Conservation (phyloP, 2,329 filamentous ascomycete species). For the Aureobasidium sp. region DNA sequence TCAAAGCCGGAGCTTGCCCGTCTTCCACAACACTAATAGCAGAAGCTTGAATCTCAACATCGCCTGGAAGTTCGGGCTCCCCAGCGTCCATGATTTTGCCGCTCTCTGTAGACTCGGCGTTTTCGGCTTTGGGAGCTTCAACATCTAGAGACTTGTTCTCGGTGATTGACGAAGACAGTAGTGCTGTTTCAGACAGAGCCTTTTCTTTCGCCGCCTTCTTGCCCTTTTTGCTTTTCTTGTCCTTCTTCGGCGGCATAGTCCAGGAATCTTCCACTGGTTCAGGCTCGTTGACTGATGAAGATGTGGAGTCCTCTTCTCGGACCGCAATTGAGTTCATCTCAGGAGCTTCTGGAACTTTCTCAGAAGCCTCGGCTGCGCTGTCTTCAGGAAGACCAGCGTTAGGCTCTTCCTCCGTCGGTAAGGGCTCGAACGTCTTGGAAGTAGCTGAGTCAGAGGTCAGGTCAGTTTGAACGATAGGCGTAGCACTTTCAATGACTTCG, state of each 20-base stretch:
- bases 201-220: conserved; percentile 7
- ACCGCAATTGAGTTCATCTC: neutral
- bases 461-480: neutral
- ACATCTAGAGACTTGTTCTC: neutral
- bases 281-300: neutral
- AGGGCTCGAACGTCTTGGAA: no score
- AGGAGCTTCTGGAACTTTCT: neutral
- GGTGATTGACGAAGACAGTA: neutral
- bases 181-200: neutral
- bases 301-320: neutral
- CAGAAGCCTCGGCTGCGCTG: neutral
- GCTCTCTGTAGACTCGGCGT: neutral
- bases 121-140: no score
- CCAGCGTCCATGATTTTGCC: neutral
- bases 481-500: neutral
- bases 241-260: neutral
- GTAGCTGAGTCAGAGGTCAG: no score
- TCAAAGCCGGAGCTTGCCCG: neutral
- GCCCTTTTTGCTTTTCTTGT: conserved; percentile 24
- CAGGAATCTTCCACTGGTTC: neutral
- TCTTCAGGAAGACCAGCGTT: neutral
- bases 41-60: neutral
- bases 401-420: neutral
- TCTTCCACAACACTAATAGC: neutral
- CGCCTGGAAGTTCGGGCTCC: neutral